Evolutionary conservation across 140 eudicot species (phyloP).

Genomic region (Ambrosia hybrid): DNA sequence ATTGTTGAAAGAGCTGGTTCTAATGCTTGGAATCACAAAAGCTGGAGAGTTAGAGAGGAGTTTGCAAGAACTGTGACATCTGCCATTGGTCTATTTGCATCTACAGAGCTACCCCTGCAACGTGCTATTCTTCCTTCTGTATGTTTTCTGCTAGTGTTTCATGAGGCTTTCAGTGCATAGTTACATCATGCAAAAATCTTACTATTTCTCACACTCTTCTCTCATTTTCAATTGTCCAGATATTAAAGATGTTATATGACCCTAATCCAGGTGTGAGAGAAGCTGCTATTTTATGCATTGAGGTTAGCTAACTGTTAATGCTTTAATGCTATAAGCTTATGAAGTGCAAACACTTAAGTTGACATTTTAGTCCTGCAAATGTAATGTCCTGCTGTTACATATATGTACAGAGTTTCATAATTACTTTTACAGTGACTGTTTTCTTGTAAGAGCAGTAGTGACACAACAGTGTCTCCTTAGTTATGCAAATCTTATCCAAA

Average conservation of each 20-base stretch:
- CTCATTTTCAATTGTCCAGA: constrained; percentile 44
- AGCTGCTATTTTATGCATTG: constrained; percentile 90
- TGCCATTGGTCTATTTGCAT: constrained; percentile 89
- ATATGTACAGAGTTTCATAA: neutral
- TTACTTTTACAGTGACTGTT: neutral
- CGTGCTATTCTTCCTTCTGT: constrained; percentile 98
- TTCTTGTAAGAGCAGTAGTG: too few relatives aligned
- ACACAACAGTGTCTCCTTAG: neutral
- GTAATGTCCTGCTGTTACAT: neutral
- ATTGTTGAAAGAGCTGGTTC: constrained; percentile 98
- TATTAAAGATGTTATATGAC: constrained; percentile 90
- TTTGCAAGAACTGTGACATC: constrained; percentile 95
- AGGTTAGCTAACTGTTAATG: constrained; percentile 52
- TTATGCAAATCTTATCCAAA: constrained; percentile 8
- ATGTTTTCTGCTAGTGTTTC: constrained; percentile 28
- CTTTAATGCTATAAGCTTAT: constrained; percentile 9
- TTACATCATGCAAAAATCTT: constrained; percentile 10
- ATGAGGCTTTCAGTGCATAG: constrained; percentile 8
- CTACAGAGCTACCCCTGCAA: constrained; percentile 96
- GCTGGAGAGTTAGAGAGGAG: constrained; percentile 99
- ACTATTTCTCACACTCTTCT: constrained; percentile 5
- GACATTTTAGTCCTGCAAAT: neutral
- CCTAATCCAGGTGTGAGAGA: constrained; percentile 92
- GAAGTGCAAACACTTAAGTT: constrained; percentile 16
- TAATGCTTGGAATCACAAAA: constrained; percentile 94